Evolutionary conservation across 768 basidiomycete genomes (phyloP), one percentile per base, ranked within the genome.

Genomic region (Mycena indigotica): DNA sequence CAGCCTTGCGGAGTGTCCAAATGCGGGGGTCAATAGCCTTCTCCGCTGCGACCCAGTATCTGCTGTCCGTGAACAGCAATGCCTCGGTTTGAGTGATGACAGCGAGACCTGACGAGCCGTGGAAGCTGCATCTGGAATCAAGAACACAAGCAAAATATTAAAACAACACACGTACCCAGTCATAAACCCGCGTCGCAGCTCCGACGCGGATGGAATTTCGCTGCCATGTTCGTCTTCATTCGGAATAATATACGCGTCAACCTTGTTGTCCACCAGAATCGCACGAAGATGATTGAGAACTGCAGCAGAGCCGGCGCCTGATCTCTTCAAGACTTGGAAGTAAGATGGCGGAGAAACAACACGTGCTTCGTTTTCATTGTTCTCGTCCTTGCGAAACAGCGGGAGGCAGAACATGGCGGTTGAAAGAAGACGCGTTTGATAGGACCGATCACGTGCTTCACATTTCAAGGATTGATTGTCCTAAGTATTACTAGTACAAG

Each of bases 1-100:
- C 62, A 19, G 60, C 19, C 44, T 63, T 63, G 5, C 55, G 46
- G 3, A 63, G 38, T 19, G 13, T 26, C 62, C 62, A 63, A 2
- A 63, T 40, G 1, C 35, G 13, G 4, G 65, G 39, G 66, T 85
- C 82, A 38, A 84, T 68, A 40, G 84, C 76, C 13, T 75, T 70
- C 6, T 74, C 73, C 16, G 84, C 84, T 61, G 84, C 84, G 15
- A 80, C 61, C 81, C 83, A 85, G 60, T 85, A 85, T 2, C 84
- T 77, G 15, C 84, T 82, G 65, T 85, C 84, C 19, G 77, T 77
- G 45, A 84, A 68, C 40, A 85, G 70, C 56, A 84, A 81, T 17
- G 84, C 84, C 4, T 74, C 68, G 13, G 70, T 74, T 65, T 75
- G 73, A 3, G 83, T 82, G 26, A 86, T 66, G 19, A 85, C 71